Evolutionary conservation across 2,329 filamentous ascomycete species (phyloP).

Genomic region (Paramyrothecium roridum): DNA sequence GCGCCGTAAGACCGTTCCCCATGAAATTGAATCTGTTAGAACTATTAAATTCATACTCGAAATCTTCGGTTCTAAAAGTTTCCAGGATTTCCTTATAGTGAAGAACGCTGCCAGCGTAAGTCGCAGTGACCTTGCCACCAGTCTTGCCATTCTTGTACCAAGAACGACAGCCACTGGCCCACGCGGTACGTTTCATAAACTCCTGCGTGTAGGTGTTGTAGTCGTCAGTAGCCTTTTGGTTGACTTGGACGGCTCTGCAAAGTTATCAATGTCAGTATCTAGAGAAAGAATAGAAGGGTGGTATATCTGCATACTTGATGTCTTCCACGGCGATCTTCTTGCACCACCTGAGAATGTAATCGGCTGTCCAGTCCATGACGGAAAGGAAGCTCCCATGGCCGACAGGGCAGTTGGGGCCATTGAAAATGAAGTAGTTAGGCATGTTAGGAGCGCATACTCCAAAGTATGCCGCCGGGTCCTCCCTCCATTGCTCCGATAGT

Average conservation of each 20-base stretch:
- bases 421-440: constrained; percentile 6
- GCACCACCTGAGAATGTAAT: not conserved
- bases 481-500: constrained; percentile 4
- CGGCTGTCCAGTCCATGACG: not conserved
- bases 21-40: not conserved
- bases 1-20: not conserved
- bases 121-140: not conserved
- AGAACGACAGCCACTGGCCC: constrained; percentile 2
- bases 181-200: constrained; percentile 6
- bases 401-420: constrained; percentile 3
- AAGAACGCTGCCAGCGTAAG: not conserved
- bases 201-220: constrained; percentile 6
- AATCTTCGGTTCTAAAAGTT: not conserved
- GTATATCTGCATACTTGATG: not conserved
- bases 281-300: not conserved
- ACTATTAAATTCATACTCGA: not conserved
- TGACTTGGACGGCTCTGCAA: not conserved
- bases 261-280: too few relatives aligned
- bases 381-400: constrained; percentile 1
- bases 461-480: constrained; percentile 6
- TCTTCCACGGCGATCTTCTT: not conserved
- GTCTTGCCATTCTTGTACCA: not conserved
- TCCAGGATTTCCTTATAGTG: not conserved
- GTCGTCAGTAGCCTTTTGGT: constrained; percentile 1
- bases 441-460: constrained; percentile 2